Conservation (phyloP, 129 eudicot genomes). For the Lactuca saligna region DNA sequence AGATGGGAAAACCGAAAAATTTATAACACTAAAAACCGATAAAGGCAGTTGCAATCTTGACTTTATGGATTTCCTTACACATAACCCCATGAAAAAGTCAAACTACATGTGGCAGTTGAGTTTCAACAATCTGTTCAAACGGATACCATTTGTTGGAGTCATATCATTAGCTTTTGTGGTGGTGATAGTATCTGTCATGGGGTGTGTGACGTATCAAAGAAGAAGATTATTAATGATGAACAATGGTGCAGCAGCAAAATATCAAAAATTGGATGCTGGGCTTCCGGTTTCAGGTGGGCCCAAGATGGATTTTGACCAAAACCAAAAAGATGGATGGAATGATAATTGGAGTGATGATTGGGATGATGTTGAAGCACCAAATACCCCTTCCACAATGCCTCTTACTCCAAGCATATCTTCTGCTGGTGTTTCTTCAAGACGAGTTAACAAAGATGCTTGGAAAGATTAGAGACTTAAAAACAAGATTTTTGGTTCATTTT, state of each 20-base stretch:
- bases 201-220: constrained; percentile 35
- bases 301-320: constrained; percentile 38
- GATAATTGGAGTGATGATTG: constrained; percentile 80
- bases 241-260: constrained; percentile 28
- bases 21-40: constrained; percentile 49
- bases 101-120: constrained; percentile 32
- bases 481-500: constrained; percentile 1
- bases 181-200: constrained; percentile 37
- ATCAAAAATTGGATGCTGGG: constrained; percentile 64
- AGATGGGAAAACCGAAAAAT: constrained; percentile 46
- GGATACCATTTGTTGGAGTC: constrained; percentile 42
- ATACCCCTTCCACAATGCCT: constrained; percentile 58
- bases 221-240: constrained; percentile 34
- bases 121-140: constrained; percentile 33
- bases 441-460: constrained; percentile 74
- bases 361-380: constrained; percentile 90
- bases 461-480: constrained; percentile 50
- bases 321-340: constrained; percentile 67
- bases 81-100: constrained; percentile 35
- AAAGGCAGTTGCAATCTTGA: constrained; percentile 63
- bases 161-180: constrained; percentile 42
- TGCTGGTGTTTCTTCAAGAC: constrained; percentile 67
- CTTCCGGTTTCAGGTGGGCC: constrained; percentile 59
- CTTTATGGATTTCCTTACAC: constrained; percentile 52
- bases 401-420: constrained; percentile 76